Base-by-base conservation (phyloP, 2,329 filamentous ascomycete species). In the Triangularia setosa region DNA sequence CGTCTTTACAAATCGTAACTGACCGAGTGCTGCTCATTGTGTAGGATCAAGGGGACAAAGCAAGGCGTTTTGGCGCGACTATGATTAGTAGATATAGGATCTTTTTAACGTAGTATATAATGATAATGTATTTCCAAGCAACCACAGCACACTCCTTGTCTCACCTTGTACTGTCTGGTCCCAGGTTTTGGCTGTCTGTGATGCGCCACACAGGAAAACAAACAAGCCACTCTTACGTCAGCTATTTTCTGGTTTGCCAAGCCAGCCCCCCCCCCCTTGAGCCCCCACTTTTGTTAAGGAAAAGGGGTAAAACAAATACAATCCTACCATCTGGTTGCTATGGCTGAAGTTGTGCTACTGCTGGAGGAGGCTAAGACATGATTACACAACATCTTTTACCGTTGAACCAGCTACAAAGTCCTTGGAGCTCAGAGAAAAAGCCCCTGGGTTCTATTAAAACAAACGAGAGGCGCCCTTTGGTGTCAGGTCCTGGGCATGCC, bases 1-100 rank as follows among this genome's bases (percentile, higher is more conserved):
- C 65, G 68, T 72, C 24, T 59, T 72, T 62, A 68, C 63, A 48
- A 21, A n/a, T 21, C n/a, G n/a, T 21, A 48, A 18, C 40, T 48
- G 40, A 48, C 2, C 21, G 18, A 48, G 40, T 48, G 40, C 8
- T 48, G 40, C 40, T 21, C n/a, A 48, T 21, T 48, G 7, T 48
- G 40, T 48, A 48, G 40, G 40, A 48, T 48, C 21, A 48, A 3
- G 30, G 40, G 35, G n/a, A 48, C 18, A 9, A 21, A 48, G 40
- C 40, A 48, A 48, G 40, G 40, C 40, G 40, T 48, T 40, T 48
- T 48, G 40, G 40, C n/a, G 18, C 16, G 18, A 48, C 40, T 14
- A 48, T 48, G n/a, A 18, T 21, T 48, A 48, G 40, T 48, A 21
- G 40, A 48, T 48, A 9, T 48, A 48, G 40, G 40, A 48, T 48